Evolutionary conservation across 148 eudicot species (phyloP), one percentile per base, ranked within the genome.

Genomic region (Camellia granthamiana): DNA sequence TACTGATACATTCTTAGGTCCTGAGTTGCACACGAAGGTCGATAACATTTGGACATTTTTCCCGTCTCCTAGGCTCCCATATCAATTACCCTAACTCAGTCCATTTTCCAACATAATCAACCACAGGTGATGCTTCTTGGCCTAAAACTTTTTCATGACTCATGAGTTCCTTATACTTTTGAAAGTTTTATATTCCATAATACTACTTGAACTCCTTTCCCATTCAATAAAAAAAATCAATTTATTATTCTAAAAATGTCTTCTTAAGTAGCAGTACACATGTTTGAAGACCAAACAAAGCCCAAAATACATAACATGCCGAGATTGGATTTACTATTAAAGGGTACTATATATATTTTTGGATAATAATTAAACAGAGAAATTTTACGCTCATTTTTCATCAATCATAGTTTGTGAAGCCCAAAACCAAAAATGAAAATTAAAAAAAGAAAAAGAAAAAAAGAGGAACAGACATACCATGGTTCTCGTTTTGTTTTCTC

Each of bases 401-500:
- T 60, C 12, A 49, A 60, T 60, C 13, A 11, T 3, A 14, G 60
- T 18, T 60, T 3, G 64, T 60, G 64, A 60, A 60, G 19, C 64
- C 19, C 5, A 3, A 5, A 3, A 8, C 13, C 16, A 14, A 14
- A 11, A 10, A 14, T 7, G 60, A 56, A 56, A 14, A 56, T 3
- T 56, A 14, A 56, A 56, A 56, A 56, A 56, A 56, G 16, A 10
- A 19, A 5, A n/a, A 5, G 12, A 7, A 2, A 52, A 5, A 51
- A 51, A 72, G 41, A 4, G 3, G 13, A 5, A 41, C 9, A 43
- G 13, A 23, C 43, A 60, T 88, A 95, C 98, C 98, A 95, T 46
- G 97, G 94, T 47, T 91, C 81, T 41, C 64, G 60, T 65, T 73
- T 81, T 13, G 93, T 86, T 68, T 81, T 85, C 6, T 77, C 82